Evolutionary conservation across 2,329 filamentous ascomycete genomes (phyloP).

Genomic region (Epicoccum sorghinum): DNA sequence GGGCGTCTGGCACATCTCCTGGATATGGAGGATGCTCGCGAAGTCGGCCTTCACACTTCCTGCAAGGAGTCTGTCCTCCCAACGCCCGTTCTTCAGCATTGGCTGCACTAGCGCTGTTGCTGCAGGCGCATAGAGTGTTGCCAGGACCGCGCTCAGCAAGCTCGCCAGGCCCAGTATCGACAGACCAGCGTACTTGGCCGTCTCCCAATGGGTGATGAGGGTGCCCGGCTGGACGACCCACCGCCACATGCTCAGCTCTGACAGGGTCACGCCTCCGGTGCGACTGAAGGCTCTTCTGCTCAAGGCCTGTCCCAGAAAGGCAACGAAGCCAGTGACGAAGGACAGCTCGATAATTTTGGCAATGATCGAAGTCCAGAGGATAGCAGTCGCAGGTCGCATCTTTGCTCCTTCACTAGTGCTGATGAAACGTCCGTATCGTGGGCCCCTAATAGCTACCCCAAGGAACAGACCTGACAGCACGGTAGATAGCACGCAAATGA

Average conservation of each 20-base stretch:
- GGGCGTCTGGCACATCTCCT: slow-evolving; percentile 65
- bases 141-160: slow-evolving; percentile 67
- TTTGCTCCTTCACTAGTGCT: slow-evolving; percentile 52
- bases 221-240: slow-evolving; percentile 72
- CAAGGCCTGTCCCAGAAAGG: slow-evolving; percentile 75
- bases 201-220: slow-evolving; percentile 71
- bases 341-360: slow-evolving; percentile 80
- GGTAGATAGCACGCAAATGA: slow-evolving; percentile 66
- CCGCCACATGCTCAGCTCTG: slow-evolving; percentile 77
- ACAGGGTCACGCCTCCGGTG: slow-evolving; percentile 71
- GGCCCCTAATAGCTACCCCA: slow-evolving; percentile 64
- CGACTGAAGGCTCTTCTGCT: slow-evolving; percentile 68
- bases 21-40: slow-evolving; percentile 65
- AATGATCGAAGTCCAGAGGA: slow-evolving; percentile 69
- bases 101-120: slow-evolving; percentile 77
- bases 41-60: slow-evolving; percentile 68
- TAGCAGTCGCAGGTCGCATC: slow-evolving; percentile 68
- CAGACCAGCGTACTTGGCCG: slow-evolving; percentile 66
- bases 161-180: slow-evolving; percentile 70
- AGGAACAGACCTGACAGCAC: slow-evolving; percentile 70
- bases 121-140: slow-evolving; percentile 77
- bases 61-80: slow-evolving; percentile 57
- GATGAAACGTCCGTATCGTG: slow-evolving; percentile 66
- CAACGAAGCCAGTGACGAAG: slow-evolving; percentile 78
- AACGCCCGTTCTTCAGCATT: slow-evolving; percentile 65